Percentiles rank a stretch among this genome's conserved stretches.
These are phyloP conservation scores for Amanita fuliginea DNA, from an alignment of 768 basidiomycete species.

Conservation along the genomic window DNA sequence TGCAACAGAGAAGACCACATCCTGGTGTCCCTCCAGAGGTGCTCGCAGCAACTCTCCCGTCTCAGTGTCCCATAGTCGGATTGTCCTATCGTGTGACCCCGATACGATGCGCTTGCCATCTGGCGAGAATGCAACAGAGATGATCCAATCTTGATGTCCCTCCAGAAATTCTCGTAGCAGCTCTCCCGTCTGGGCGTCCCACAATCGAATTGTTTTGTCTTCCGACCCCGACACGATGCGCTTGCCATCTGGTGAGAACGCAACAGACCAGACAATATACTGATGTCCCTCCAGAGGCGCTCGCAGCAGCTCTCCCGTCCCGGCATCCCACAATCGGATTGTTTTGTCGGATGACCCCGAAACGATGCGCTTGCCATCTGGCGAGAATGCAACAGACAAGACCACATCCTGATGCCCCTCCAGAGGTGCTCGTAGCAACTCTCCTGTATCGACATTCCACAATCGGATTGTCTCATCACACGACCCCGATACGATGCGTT, in stretches of 20 bases:
- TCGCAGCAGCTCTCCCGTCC: constrained; percentile 8
- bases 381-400: neutral
- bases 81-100: neutral
- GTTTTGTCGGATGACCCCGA: constrained; percentile 5
- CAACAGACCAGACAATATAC: constrained; percentile 4
- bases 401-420: constrained; percentile 12
- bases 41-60: too few species aligned
- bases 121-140: too few species aligned
- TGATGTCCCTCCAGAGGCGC: constrained; percentile 17
- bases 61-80: too few species aligned
- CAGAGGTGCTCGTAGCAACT: constrained; percentile 14
- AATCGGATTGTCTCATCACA: too few species aligned
- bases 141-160: constrained; percentile 12
- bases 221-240: too few species aligned
- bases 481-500: too few species aligned
- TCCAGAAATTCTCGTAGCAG: constrained; percentile 14
- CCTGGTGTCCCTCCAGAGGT: too few species aligned
- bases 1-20: too few species aligned
- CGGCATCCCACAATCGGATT: neutral
- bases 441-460: constrained; percentile 14
- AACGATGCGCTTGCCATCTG: constrained; percentile 1
- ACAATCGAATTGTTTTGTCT: too few species aligned
- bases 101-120: constrained; percentile 15
- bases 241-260: too few species aligned
- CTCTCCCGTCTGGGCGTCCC: constrained; percentile 14